Base-by-base conservation (phyloP, 495 filamentous ascomycete species). In the Beverwykella pulmonaria region DNA sequence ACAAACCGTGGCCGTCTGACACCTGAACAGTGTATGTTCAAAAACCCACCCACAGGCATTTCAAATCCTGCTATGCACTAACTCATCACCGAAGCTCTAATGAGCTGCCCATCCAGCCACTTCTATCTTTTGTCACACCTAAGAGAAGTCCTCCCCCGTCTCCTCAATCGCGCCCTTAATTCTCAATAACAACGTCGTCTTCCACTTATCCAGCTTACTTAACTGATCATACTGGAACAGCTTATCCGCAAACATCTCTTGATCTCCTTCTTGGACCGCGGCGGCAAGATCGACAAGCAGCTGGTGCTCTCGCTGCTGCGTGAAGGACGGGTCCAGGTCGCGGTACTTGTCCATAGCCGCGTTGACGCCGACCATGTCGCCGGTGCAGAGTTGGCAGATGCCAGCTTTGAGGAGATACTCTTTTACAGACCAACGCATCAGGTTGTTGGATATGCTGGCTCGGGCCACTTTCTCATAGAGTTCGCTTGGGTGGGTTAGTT, bases 141-240 rank as follows among this genome's bases (percentile, higher is more conserved):
- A 91, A 61, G 88, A 88, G 65, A 90, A 91, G 74, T 91, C 88
- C 62, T 93, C 92, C 4, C 82, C 87, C 63, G 86, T 82, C 73
- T 86, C 85, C 79, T 91, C 89, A 71, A 95, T 93, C 55, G 79
- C 82, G 72, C 86, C 87, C 85, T 97, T 96, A 71, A 97, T 81
- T 72, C 87, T 83, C 71, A 96, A 75, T 53, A 96, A 78, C 39
- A 97, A 82, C 39, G 89, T 92, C 59, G 90, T 95, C 87, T 96
- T 93, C 93, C 93, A 97, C 81, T 92, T 92, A 73, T 96, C 92
- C 72, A 97, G 79, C 79, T 92, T 91, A 78, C 88, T 93, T 80
- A 96, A 82, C 80, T 93, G 90, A 77, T 96, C 90, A 73, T 81
- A 97, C 69, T 90, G 85, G 78, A 89, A 93, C 55, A 96, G 80